phyloP scores from a whole-genome alignment of 306 rosid genomes.

The Senna tora region DNA sequence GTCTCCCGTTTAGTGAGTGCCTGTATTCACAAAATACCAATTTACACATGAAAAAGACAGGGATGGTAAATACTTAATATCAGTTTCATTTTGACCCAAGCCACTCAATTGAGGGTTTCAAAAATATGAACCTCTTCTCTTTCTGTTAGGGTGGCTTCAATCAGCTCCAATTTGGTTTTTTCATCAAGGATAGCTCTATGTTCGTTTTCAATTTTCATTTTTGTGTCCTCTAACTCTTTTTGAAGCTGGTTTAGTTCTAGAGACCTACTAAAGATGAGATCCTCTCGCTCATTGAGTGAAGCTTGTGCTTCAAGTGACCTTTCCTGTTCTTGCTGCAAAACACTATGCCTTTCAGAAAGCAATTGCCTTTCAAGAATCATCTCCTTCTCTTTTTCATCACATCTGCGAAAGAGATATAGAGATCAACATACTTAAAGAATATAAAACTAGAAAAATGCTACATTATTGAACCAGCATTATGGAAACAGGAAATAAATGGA shows the following conservation, averaged over 20 bases:
- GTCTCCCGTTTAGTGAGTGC: slow-evolving; percentile 58
- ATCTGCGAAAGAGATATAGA: slow-evolving; percentile 45
- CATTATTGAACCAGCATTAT: slow-evolving; percentile 24
- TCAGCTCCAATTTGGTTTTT: slow-evolving; percentile 64
- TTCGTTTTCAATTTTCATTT: slow-evolving; percentile 58
- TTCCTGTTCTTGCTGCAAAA: slow-evolving; percentile 84
- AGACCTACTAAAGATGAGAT: slow-evolving; percentile 61
- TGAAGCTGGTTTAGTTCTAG: slow-evolving; percentile 71
- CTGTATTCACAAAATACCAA: slow-evolving; percentile 49
- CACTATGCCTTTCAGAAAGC: slow-evolving; percentile 78
- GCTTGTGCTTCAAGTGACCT: slow-evolving; percentile 81
- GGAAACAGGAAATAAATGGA: slow-evolving; percentile 4
- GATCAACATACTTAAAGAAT: slow-evolving; percentile 36
- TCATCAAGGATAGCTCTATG: slow-evolving; percentile 58
- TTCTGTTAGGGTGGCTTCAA: slow-evolving; percentile 54
- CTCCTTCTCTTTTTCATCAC: slow-evolving; percentile 86
- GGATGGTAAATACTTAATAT: slow-evolving; percentile 24
- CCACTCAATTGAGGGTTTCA: slow-evolving; percentile 30
- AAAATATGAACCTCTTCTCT: slow-evolving; percentile 70
- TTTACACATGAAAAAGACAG: slow-evolving; percentile 34
- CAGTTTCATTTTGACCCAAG: slow-evolving; percentile 34
- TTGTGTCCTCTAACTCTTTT: slow-evolving; percentile 70
- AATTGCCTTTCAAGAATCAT: slow-evolving; percentile 77
- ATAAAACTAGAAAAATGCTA: slow-evolving; percentile 28
- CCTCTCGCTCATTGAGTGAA: slow-evolving; percentile 83